Evolutionary conservation across 441 rosid genomes (phyloP), one percentile per base, ranked within the genome.

Genomic region (Populus hybrid): DNA sequence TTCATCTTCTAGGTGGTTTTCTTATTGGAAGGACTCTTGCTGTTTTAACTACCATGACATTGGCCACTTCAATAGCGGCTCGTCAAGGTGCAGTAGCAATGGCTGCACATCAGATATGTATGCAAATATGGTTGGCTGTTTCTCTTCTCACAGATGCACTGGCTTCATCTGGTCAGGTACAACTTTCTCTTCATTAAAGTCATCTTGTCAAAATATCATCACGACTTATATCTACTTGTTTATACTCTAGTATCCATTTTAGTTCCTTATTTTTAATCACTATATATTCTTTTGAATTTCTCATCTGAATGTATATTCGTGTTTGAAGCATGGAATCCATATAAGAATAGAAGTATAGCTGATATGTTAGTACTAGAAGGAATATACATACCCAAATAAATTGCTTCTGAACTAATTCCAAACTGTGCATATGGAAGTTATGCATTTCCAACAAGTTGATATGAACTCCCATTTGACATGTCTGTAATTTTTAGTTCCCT

Each of bases 21-120:
- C 92, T 96, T 85, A 81, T 96, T 69, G 98, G 97, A 86, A 88
- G 98, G 85, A 96, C 99, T 72, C 86, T 96, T 46, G 87, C 99
- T 67, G 94, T 92, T 76, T 86, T 93, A 73, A 80, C 81, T 59
- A 94, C 95, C 79, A 91, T 93, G 89, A 94, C 97, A 32, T 68
- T 95, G 74, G 97, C 90, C 23, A 96, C 99, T 23, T 94, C 98
- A 77, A 93, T 96, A 94, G 98, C 96, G 65, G 97, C 96, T 81
- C 94, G 94, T 70, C 98, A 94, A 83, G 99, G 98, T 79, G 88
- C 91, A 50, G 73, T 88, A 23, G 89, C 94, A 30, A 96, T 96
- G 99, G 98, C 99, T 79, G 99, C 95, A 32, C 98, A 96, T 88
- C 99, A 94, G 85, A 94, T 96, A 89, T 96, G 98, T 85, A 84